These are phyloP conservation scores for Mortierella alpina DNA, from an alignment of 192 early-diverging fungal genomes.

Conservation along the genomic window DNA sequence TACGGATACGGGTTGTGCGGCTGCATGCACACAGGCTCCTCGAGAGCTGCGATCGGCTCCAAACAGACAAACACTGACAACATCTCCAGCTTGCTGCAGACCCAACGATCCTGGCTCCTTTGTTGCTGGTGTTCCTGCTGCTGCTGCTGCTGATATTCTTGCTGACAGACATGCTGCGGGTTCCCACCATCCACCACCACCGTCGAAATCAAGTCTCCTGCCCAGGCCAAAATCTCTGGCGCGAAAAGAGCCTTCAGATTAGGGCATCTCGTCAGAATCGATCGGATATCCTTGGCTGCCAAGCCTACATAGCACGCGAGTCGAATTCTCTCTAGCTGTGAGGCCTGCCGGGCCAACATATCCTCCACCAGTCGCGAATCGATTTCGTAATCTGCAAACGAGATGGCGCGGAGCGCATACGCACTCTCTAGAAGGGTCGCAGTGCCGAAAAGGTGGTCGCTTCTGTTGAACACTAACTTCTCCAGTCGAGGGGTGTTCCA, in stretches of 20 bases:
- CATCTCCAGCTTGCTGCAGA: slow-evolving; percentile 16
- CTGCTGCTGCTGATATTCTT: not conserved
- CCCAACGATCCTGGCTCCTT: slow-evolving; percentile 3
- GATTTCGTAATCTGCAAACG: slow-evolving; percentile 30
- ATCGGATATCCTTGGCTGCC: slow-evolving; percentile 11
- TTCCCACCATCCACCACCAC: not conserved
- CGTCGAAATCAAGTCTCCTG: slow-evolving; percentile 16
- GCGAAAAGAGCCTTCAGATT: slow-evolving; percentile 27
- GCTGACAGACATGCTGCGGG: not conserved
- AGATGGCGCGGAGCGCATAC: not conserved
- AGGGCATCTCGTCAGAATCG: slow-evolving; percentile 22
- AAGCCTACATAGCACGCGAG: slow-evolving; percentile 35
- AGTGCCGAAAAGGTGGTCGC: slow-evolving; percentile 5
- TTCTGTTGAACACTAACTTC: slow-evolving; percentile 23
- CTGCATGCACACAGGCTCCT: not conserved
- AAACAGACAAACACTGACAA: slow-evolving; percentile 29
- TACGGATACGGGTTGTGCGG: too few relatives aligned
- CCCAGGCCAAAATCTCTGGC: slow-evolving; percentile 33
- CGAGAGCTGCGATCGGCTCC: not conserved
- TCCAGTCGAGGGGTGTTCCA: slow-evolving; percentile 24
- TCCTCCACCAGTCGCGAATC: slow-evolving; percentile 4
- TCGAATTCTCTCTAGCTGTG: slow-evolving; percentile 22
- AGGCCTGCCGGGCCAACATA: slow-evolving; percentile 11
- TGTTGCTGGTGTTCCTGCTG: not conserved
- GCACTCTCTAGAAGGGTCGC: slow-evolving; percentile 6